Evolutionary conservation across 1,139 yeast genomes (phyloP), one percentile per base, ranked within the genome.

Genomic region (Saccharomyces pastorianus): DNA sequence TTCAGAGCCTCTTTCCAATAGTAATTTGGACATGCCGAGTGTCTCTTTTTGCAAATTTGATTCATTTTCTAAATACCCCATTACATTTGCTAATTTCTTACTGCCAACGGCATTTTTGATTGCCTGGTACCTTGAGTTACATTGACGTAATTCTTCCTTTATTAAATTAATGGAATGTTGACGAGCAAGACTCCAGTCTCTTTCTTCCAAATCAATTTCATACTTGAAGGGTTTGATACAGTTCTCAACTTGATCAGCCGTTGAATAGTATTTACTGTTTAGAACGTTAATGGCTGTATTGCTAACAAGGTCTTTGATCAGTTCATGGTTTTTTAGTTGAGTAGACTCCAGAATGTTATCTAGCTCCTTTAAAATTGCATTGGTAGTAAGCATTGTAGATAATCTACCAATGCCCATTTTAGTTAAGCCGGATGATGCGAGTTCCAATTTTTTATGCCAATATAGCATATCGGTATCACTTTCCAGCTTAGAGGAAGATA

Each of bases 191-290:
- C 77, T 73, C 99, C 99, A 95, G 68, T 95, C 99, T 48, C 96
- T 78, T 64, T 90, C 96, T 66, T 93, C 99, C 49, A 93, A 81
- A 68, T 95, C 99, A 58, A 95, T 91, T 68, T 95, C 99, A 70
- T 93, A 93, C 71, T 95, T 95, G 73, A 85, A 93, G 1, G 99
- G 99, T 70, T 95, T 95, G 65, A 95, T 91, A 73, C 98, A 91
- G 70, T 93, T 95, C 67, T 95, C 99, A 14, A 95, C 99, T 69
- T 95, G 99, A 68, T 95, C 99, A 0, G 99, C 95, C 0, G 99
- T 93, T 1, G 96, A 85, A 61, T 85, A 89, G 67, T 81, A 93
- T 59, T 93, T 82, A 42, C 87, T 75, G 58, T 84, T 82, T 58
- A 95, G 74, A 1, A 95, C 96, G 25, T 84, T 76, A 46, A 82